Percentiles rank a stretch among this genome's conserved stretches.
Evolutionary conservation across 2,329 filamentous ascomycete species (phyloP).

Genomic region (Botrytis cinerea): DNA sequence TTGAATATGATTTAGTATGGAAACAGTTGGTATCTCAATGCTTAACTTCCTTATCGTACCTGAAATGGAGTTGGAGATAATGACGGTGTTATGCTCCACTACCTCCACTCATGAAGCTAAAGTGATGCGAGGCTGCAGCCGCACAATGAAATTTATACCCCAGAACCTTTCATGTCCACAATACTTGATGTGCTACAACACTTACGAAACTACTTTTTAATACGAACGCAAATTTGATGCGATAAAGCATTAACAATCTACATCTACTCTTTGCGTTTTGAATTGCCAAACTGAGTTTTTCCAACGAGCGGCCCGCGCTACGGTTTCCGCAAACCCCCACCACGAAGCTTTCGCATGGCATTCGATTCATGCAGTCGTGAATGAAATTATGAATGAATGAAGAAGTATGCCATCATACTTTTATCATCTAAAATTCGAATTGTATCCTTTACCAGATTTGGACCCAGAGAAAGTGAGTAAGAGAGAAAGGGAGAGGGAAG

Average conservation of each 20-base stretch:
- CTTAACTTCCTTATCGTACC: conserved; percentile 4
- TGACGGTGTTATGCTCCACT: conserved; percentile 8
- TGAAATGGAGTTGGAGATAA: not conserved
- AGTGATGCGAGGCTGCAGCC: conserved; percentile 22
- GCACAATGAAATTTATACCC: conserved; percentile 8
- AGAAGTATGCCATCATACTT: conserved; percentile 50
- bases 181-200: not conserved
- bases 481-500: conserved; percentile 26
- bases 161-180: conserved; percentile 2
- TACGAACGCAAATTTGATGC: not conserved
- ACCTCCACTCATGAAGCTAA: conserved; percentile 15
- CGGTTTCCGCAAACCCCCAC: not conserved
- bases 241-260: not conserved
- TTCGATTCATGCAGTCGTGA: conserved; percentile 6
- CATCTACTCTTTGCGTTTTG: not conserved
- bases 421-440: conserved; percentile 67
- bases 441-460: conserved; percentile 48
- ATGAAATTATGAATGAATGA: conserved; percentile 13
- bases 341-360: not conserved
- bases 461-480: conserved; percentile 11
- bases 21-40: not conserved
- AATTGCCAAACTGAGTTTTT: not conserved
- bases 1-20: not conserved
- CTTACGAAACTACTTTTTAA: not conserved
- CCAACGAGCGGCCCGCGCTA: not conserved